A percentile compares a stretch with the other conserved stretches of the same genome.
phyloP scores from a whole-genome alignment of 2,329 filamentous ascomycete species.

The Rutstroemia sydowiana region DNA sequence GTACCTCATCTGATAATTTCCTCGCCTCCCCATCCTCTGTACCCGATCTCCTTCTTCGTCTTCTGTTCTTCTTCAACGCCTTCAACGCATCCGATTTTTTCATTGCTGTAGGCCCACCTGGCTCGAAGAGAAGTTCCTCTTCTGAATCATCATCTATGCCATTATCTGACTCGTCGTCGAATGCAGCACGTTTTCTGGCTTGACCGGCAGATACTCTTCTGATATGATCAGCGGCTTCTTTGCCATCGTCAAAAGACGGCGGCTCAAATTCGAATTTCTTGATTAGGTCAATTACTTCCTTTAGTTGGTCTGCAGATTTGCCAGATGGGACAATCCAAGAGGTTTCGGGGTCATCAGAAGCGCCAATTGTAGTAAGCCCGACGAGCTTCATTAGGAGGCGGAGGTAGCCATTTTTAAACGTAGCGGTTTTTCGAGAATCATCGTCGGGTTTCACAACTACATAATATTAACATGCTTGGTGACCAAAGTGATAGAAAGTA shows the following conservation, averaged over 20 bases:
- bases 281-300: conserved; percentile 64
- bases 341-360: conserved; percentile 62
- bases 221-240: conserved; percentile 66
- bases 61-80: conserved; percentile 53
- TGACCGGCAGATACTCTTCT: conserved; percentile 52
- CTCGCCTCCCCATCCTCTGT: conserved; percentile 38
- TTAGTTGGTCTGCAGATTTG: conserved; percentile 57
- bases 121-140: conserved; percentile 57
- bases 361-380: conserved; percentile 55
- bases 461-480: conserved; percentile 17
- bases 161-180: conserved; percentile 65
- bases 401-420: conserved; percentile 85
- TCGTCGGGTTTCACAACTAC: conserved; percentile 43
- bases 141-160: conserved; percentile 44
- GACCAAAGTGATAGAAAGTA: neutral
- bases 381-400: conserved; percentile 75
- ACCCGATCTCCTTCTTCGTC: conserved; percentile 30
- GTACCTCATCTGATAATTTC: conserved; percentile 51
- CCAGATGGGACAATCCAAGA: conserved; percentile 69
- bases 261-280: conserved; percentile 73
- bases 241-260: conserved; percentile 66
- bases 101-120: conserved; percentile 55
- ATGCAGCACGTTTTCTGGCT: conserved; percentile 49
- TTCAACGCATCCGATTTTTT: conserved; percentile 47
- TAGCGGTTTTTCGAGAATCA: conserved; percentile 59